Conservation (phyloP, 805 yeast species). For the Candida ponderosae region DNA sequence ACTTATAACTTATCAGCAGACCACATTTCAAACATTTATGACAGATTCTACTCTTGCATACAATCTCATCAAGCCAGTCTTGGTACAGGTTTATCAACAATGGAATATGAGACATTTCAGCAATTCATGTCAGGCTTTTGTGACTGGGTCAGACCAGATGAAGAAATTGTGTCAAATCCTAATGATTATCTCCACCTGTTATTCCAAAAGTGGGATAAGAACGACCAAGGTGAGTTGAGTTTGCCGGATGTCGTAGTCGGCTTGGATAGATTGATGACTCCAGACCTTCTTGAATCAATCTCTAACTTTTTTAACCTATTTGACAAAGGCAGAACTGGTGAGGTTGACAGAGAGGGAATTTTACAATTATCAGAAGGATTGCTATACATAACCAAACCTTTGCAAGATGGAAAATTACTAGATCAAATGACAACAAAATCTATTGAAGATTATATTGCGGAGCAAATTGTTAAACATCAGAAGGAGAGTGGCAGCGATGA, state of each 20-base stretch:
- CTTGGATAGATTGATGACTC: conserved; percentile 56
- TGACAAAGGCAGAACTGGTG: conserved; percentile 50
- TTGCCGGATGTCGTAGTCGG: conserved; percentile 70
- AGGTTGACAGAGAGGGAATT: conserved; percentile 70
- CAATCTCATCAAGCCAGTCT: conserved; percentile 51
- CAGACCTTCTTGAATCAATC: conserved; percentile 71
- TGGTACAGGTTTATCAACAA: conserved; percentile 52
- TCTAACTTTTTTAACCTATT: conserved; percentile 75
- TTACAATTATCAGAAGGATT: conserved; percentile 83
- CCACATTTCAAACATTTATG: conserved; percentile 69
- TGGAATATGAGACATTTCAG: conserved; percentile 67
- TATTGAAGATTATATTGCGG: conserved; percentile 63
- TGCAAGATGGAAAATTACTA: conserved; percentile 64
- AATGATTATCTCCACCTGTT: conserved; percentile 52
- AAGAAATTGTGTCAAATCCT: conserved; percentile 27
- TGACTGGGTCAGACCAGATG: conserved; percentile 56
- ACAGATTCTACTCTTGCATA: conserved; percentile 71
- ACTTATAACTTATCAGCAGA: conserved; percentile 50
- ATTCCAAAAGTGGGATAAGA: conserved; percentile 66
- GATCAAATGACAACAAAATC: conserved; percentile 58
- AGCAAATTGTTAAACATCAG: conserved; percentile 35
- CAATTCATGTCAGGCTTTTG: conserved; percentile 72
- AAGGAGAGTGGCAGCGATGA: conserved; percentile 27
- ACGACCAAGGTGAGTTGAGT: conserved; percentile 44
- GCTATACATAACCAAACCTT: conserved; percentile 73